Evolutionary conservation across 2,329 filamentous ascomycete species (phyloP), one percentile per base, ranked within the genome.

Genomic region (Fusarium odoratissimum): DNA sequence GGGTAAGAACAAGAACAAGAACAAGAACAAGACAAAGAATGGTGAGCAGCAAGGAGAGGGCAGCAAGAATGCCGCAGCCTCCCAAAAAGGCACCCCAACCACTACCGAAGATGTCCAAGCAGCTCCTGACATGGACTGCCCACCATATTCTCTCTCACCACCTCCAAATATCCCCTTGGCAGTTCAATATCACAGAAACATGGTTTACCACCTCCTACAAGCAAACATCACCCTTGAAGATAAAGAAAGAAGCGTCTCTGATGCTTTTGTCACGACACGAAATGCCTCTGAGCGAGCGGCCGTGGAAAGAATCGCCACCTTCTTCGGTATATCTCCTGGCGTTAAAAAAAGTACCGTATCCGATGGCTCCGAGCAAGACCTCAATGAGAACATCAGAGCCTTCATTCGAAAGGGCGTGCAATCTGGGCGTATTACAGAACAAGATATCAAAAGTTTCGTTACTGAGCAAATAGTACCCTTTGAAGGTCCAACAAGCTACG

Each of bases 281-380:
- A 42, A 17, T 42, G n/a, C n/a, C 9, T 42, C 40, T 17, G n/a
- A 42, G 40, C 14, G 10, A 23, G 9, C n/a, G 8, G 40, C 40
- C 16, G 0, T 23, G 14, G n/a, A 10, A 23, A 23, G 14, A 11
- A 16, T 23, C 14, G 4, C 1, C 8, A 11, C n/a, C 14, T 42
- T 16, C n/a, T 23, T 41, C 40, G 21, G 40, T 41, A 9, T 8
- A 41, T 7, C 21, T n/a, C 40, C 40, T n/a, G 30, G 30, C 4
- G 30, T 12, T 35, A 35, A 16, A 16, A 7, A 7, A 35, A 8
- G 33, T 14, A 7, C 16, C 33, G 14, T 35, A 17, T 35, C 8
- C 16, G 35, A 37, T 37, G 35, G 16, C 35, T 19, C 17, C 16
- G 9, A 37, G 35, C 16, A 42, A 10, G 40, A 10, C 8, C 14